Base-by-base conservation (phyloP, 306 rosid species). In the Vicia sativa region DNA sequence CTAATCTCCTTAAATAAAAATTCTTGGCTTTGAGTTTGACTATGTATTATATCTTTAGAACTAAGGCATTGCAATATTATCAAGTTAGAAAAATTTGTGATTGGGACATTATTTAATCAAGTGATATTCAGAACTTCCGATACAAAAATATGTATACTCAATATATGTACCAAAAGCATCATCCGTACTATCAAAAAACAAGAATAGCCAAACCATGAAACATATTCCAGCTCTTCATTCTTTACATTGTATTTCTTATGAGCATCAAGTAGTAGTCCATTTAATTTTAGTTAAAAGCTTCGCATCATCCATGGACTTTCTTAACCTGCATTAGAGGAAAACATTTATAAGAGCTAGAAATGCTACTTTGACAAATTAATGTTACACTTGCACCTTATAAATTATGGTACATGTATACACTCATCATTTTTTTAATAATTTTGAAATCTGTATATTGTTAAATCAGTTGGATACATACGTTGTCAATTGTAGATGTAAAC, bases 271-370 rank as follows among this genome's bases (percentile, higher is more conserved):
- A 54, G 10, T 38, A 39, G 14, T 37, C 66, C 71, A 23, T 74
- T 74, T 48, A 38, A 12, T 58, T 60, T 45, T 50, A 7, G 38
- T 34, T 7, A 4, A 29, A 50, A 57, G 31, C 53, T 41, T 78
- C 68, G 59, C 65, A 55, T 89, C 85, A 82, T 65, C 80, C 85
- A 63, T 55, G 83, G 34, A 82, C 59, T 58, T 81, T 77, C 77
- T 84, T 80, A 52, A 48, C 85, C 96, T 89, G 84, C 78, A 70
- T 6, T 19, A 34, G 23, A 64, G 37, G 37, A 31, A 31, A 31
- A n/a, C n/a, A n/a, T n/a, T n/a, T n/a, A n/a, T n/a, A n/a, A n/a
- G n/a, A n/a, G n/a, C n/a, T n/a, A n/a, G n/a, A n/a, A n/a, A n/a
- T n/a, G n/a, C n/a, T n/a, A n/a, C n/a, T n/a, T n/a, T n/a, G n/a